Conservation (phyloP, 2,329 filamentous ascomycete genomes). For the Stachybotrys chartarum region DNA sequence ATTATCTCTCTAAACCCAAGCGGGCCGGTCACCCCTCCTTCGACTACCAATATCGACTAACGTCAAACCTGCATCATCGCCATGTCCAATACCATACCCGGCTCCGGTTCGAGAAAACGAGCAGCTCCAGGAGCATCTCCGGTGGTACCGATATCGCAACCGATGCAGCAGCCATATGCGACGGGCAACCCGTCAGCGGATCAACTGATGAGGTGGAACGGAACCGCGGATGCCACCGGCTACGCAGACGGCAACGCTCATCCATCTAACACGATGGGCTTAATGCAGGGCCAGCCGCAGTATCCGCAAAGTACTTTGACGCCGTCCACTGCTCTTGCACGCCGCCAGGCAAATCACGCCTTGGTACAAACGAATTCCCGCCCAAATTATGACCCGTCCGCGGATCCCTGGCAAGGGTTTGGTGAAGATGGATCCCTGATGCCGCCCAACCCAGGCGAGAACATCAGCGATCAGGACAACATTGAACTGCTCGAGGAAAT, state of each 20-base stretch:
- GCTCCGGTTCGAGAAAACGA: slow-evolving; percentile 58
- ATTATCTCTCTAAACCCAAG: neutral
- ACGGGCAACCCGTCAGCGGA: slow-evolving; percentile 38
- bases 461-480: slow-evolving; percentile 52
- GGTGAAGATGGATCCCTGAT: slow-evolving; percentile 33
- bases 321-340: slow-evolving; percentile 44
- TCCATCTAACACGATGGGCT: slow-evolving; percentile 27
- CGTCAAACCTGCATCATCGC: slow-evolving; percentile 2
- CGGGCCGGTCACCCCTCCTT: neutral
- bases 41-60: slow-evolving; percentile 3
- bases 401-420: slow-evolving; percentile 35
- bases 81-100: slow-evolving; percentile 30
- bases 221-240: slow-evolving; percentile 25
- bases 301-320: slow-evolving; percentile 22
- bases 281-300: slow-evolving; percentile 28
- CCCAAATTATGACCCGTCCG: slow-evolving; percentile 25
- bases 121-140: slow-evolving; percentile 65
- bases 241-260: slow-evolving; percentile 27
- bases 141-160: slow-evolving; percentile 45
- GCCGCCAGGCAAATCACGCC: slow-evolving; percentile 42
- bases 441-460: slow-evolving; percentile 26
- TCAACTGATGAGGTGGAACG: slow-evolving; percentile 40
- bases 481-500: slow-evolving; percentile 73
- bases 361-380: slow-evolving; percentile 37
- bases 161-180: slow-evolving; percentile 40